phyloP scores from a whole-genome alignment of 2,329 filamentous ascomycete species.

The Phyllosticta paracitricarpa region DNA sequence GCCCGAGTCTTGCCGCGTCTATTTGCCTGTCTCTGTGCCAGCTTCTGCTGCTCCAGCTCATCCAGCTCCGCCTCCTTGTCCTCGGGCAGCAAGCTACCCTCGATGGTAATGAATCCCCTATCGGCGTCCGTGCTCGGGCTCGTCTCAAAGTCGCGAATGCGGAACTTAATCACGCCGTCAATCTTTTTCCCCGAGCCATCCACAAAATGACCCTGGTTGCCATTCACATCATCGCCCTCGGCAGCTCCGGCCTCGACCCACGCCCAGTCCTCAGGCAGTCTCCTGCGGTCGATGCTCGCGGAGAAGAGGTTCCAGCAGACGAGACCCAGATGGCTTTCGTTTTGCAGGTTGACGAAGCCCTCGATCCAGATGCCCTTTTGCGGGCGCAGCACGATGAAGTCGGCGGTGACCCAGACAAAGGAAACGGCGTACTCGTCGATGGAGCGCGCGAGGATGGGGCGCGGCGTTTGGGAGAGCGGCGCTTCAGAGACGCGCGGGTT shows the following conservation, averaged over 20 bases:
- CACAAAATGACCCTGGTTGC: constrained; percentile 62
- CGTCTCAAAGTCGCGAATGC: constrained; percentile 76
- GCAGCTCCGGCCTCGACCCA: constrained; percentile 52
- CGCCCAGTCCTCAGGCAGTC: constrained; percentile 68
- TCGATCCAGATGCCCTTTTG: constrained; percentile 63
- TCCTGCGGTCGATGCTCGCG: constrained; percentile 67
- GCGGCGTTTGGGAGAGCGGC: constrained; percentile 23
- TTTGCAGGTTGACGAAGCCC: constrained; percentile 76
- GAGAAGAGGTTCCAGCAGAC: constrained; percentile 90
- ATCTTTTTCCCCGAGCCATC: constrained; percentile 58
- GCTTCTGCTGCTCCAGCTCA: constrained; percentile 8
- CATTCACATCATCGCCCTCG: neutral
- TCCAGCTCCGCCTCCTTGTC: constrained; percentile 49
- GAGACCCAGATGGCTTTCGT: constrained; percentile 78
- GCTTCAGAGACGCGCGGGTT: constrained; percentile 56
- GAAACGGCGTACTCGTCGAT: constrained; percentile 68
- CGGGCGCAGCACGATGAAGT: constrained; percentile 76
- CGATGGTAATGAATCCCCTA: constrained; percentile 72
- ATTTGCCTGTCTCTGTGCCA: neutral
- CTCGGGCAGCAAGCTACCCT: constrained; percentile 71
- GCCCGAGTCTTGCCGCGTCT: constrained; percentile 1
- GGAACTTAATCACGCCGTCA: constrained; percentile 61
- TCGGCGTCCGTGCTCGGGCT: constrained; percentile 51
- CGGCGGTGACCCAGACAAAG: constrained; percentile 80
- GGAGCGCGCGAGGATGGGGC: constrained; percentile 10